phyloP scores from a whole-genome alignment of 768 basidiomycete species.

The Rhodotorula kratochvilovae region DNA sequence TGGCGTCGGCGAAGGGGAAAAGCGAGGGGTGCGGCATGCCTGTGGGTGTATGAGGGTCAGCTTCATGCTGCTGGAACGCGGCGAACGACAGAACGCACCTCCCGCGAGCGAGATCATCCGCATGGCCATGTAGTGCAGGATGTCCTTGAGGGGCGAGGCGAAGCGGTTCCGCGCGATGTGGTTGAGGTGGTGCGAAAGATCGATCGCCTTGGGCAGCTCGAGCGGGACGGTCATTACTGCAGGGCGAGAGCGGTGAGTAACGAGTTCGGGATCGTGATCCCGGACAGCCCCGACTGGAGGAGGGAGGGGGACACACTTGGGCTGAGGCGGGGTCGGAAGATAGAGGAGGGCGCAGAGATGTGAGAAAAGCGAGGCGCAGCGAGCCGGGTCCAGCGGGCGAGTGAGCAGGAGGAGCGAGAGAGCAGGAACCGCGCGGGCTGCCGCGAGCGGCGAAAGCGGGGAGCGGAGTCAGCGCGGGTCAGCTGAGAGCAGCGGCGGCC shows the following conservation, averaged over 20 bases:
- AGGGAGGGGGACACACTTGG: too few relatives aligned
- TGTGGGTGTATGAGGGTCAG: conserved; percentile 42
- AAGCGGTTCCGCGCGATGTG: conserved; percentile 54
- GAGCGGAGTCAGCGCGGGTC: too few relatives aligned
- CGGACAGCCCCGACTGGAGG: too few relatives aligned
- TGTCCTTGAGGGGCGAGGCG: conserved; percentile 61
- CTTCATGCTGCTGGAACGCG: too few relatives aligned
- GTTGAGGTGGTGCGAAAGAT: conserved; percentile 71
- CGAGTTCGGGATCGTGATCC: not conserved
- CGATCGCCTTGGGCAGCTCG: conserved; percentile 49
- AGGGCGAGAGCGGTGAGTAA: not conserved
- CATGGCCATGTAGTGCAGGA: conserved; percentile 59
- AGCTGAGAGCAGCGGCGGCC: too few relatives aligned
- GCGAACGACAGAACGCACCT: conserved; percentile 53
- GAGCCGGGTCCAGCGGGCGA: not conserved
- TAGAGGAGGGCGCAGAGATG: too few relatives aligned
- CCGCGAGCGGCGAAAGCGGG: too few relatives aligned
- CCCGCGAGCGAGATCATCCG: conserved; percentile 63
- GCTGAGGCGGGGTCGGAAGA: too few relatives aligned
- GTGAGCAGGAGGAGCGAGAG: not conserved
- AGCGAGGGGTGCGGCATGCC: conserved; percentile 66
- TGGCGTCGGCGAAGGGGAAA: conserved; percentile 57
- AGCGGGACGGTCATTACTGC: not conserved
- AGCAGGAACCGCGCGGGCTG: not conserved
- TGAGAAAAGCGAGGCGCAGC: not conserved